These are phyloP conservation scores for Hymenoscyphus scutula DNA, from an alignment of 2,329 filamentous ascomycete genomes.

Conservation along the genomic window DNA sequence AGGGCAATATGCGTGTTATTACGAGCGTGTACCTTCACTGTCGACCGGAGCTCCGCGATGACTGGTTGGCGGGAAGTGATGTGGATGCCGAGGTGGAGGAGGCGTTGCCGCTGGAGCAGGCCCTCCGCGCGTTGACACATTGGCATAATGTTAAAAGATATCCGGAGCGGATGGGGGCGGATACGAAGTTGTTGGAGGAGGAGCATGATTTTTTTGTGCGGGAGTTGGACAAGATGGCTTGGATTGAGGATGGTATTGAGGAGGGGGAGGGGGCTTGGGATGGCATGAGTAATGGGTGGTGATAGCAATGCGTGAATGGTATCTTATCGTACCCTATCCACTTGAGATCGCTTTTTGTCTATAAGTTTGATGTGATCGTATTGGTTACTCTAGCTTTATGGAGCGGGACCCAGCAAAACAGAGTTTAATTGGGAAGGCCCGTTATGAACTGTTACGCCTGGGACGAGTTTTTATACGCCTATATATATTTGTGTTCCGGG, in stretches of 20 bases:
- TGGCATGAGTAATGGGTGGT: slow-evolving; percentile 25
- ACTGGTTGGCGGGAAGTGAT: slow-evolving; percentile 89
- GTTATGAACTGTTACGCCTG: no score
- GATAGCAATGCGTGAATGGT: not conserved
- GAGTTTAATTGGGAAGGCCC: no score
- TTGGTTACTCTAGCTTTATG: not conserved
- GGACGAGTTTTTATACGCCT: no score
- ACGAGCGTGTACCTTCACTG: slow-evolving; percentile 95
- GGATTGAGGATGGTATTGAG: slow-evolving; percentile 31
- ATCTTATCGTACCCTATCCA: not conserved
- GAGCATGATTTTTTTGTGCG: slow-evolving; percentile 78
- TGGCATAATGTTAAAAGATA: slow-evolving; percentile 90
- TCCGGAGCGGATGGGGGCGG: slow-evolving; percentile 68
- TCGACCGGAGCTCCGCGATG: slow-evolving; percentile 85
- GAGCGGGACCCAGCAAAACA: no score
- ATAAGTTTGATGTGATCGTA: not conserved
- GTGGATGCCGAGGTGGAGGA: slow-evolving; percentile 94
- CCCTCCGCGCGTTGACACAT: slow-evolving; percentile 81
- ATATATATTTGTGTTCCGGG: no score
- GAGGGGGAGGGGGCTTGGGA: slow-evolving; percentile 40
- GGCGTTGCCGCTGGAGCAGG: slow-evolving; percentile 87
- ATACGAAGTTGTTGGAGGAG: slow-evolving; percentile 57
- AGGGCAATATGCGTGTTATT: slow-evolving; percentile 97
- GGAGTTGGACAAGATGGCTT: slow-evolving; percentile 71
- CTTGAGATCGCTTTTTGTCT: not conserved